A percentile compares a stretch with the other conserved stretches of the same genome.
Evolutionary conservation across 805 yeast species (phyloP).

Genomic region (Dipodascus albidus): DNA sequence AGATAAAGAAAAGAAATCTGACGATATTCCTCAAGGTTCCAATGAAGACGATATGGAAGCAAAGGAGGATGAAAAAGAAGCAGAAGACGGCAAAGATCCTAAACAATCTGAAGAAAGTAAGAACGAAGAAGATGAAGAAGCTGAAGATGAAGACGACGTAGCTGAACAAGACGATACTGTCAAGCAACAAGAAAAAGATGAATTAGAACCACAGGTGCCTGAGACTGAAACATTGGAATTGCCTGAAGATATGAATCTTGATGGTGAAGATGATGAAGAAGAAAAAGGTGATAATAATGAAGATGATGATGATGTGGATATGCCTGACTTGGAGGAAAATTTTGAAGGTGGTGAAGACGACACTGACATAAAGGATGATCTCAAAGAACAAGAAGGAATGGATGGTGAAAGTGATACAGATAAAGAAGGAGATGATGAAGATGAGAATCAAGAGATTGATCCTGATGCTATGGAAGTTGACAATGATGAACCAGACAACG

Average conservation of each 20-base stretch:
- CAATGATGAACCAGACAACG: conserved; percentile 21
- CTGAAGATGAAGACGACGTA: conserved; percentile 32
- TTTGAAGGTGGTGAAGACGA: conserved; percentile 25
- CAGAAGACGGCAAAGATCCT: conserved; percentile 20
- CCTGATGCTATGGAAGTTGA: conserved; percentile 18
- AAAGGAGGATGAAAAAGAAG: conserved; percentile 16
- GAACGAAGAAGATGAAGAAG: conserved; percentile 27
- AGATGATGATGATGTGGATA: conserved; percentile 22
- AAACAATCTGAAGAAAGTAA: conserved; percentile 25
- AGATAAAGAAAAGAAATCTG: conserved; percentile 66
- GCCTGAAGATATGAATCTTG: conserved; percentile 87
- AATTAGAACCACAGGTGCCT: conserved; percentile 62
- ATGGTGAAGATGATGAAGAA: conserved; percentile 54
- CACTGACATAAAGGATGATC: conserved; percentile 21
- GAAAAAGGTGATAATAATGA: conserved; percentile 29
- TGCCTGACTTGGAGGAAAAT: conserved; percentile 20
- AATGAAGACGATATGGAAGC: conserved; percentile 29
- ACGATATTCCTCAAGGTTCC: conserved; percentile 43
- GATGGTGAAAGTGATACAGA: conserved; percentile 13
- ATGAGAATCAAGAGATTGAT: conserved; percentile 13
- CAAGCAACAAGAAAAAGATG: conserved; percentile 55
- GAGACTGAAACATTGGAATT: conserved; percentile 80
- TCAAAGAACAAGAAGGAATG: conserved; percentile 13
- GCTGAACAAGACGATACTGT: conserved; percentile 44
- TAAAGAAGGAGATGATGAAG: conserved; percentile 16